phyloP scores from a whole-genome alignment of 441 rosid species.

The Flueggea neowawraea region DNA sequence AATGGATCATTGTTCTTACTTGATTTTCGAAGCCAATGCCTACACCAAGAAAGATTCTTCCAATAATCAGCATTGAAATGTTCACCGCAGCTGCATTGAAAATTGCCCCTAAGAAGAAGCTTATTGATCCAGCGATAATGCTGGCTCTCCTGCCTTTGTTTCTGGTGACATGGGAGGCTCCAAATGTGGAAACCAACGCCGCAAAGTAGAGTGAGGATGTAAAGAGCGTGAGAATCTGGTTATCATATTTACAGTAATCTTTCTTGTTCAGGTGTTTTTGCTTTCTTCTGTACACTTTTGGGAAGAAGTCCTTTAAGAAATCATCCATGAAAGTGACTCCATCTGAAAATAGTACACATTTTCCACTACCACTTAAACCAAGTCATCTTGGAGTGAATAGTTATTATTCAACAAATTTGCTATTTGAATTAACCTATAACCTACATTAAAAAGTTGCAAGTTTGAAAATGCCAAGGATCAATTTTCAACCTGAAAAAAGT shows the following conservation, averaged over 20 bases:
- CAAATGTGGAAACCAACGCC: conserved; percentile 77
- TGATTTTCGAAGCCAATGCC: conserved; percentile 95
- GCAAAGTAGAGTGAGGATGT: conserved; percentile 87
- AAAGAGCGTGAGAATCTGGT: conserved; percentile 75
- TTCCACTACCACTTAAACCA: no score
- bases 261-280: conserved; percentile 68
- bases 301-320: conserved; percentile 81
- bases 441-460: no score
- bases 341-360: conserved; percentile 31
- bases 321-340: conserved; percentile 98
- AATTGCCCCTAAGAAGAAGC: conserved; percentile 76
- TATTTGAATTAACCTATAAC: no score
- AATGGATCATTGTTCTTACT: conserved; percentile 23
- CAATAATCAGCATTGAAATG: conserved; percentile 62
- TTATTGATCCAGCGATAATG: conserved; percentile 65
- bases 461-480: no score
- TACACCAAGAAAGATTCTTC: conserved; percentile 65
- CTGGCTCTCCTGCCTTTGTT: conserved; percentile 62
- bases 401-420: no score
- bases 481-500: no score
- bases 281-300: conserved; percentile 66
- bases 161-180: conserved; percentile 70
- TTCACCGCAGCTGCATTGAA: conserved; percentile 72
- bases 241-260: conserved; percentile 90
- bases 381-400: no score